Conservation (phyloP, 768 basidiomycete species). For the Hygrophoropsis aurantiaca region DNA sequence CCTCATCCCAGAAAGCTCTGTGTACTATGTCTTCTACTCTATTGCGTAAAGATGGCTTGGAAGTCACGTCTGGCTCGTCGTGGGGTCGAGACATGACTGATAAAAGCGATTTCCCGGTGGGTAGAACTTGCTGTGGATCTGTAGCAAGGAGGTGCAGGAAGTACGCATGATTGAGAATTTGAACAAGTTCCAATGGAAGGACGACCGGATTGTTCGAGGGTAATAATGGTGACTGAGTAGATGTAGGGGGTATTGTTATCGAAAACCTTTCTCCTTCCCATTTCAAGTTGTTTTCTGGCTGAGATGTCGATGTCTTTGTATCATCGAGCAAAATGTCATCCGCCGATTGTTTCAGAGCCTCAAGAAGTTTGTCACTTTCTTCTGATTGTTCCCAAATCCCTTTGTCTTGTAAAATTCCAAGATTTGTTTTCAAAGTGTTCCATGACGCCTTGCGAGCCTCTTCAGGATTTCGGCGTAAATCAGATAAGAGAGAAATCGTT, state of each 20-base stretch:
- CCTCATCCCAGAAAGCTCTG: slow-evolving; percentile 75
- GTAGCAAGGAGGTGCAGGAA: slow-evolving; percentile 70
- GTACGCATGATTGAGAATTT: slow-evolving; percentile 57
- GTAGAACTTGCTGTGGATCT: slow-evolving; percentile 58
- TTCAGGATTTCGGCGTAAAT: slow-evolving; percentile 22
- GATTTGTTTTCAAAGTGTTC: slow-evolving; percentile 18
- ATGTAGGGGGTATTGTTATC: slow-evolving; percentile 11
- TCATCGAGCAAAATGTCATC: slow-evolving; percentile 9
- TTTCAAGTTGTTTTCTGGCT: too few relatives aligned
- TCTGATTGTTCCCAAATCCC: slow-evolving; percentile 23
- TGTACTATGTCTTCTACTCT: slow-evolving; percentile 51
- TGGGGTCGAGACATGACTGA: slow-evolving; percentile 51
- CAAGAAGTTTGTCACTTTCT: slow-evolving; percentile 27
- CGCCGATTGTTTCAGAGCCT: slow-evolving; percentile 19
- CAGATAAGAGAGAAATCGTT: slow-evolving; percentile 15
- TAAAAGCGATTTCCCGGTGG: slow-evolving; percentile 69
- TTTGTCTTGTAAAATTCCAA: slow-evolving; percentile 18
- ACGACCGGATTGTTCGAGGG: slow-evolving; percentile 19
- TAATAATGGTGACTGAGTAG: slow-evolving; percentile 15
- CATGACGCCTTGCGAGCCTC: slow-evolving; percentile 19
- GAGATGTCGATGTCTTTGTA: slow-evolving; percentile 1
- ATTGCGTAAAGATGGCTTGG: slow-evolving; percentile 40
- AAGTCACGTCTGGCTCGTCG: slow-evolving; percentile 12
- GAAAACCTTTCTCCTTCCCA: slow-evolving; percentile 9
- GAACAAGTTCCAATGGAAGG: slow-evolving; percentile 57